Base-by-base conservation (phyloP, 371 early-diverging fungal genomes). In the Mortierella sp. region DNA sequence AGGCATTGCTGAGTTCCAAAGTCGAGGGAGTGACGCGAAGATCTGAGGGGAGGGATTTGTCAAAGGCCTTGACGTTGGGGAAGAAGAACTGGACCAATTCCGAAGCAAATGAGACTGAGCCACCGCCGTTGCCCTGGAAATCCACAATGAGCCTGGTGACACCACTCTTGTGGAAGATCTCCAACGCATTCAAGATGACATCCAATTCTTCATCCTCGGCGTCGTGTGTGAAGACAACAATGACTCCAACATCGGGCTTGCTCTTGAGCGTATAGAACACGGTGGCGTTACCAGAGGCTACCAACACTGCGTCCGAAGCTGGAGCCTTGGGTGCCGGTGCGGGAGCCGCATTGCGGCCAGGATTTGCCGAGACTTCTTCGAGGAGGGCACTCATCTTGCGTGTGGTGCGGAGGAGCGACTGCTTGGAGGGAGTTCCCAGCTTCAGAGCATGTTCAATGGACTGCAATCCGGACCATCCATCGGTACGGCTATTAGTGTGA, bases 111-210 rank as follows among this genome's bases (percentile, higher is more conserved):
- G 16, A n/a, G 9, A 67, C 53, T 10, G 49, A 50, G 6, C 74
- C 74, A 0, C 74, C 74, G 16, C 49, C 44, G 54, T 73, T 73
- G 48, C 60, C 60, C 17, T 58, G 59, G 47, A 73, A 58, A 37
- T 73, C 74, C 12, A 73, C 4, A 14, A 73, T 48, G 24, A 73
- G 24, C 16, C 67, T 63, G 34, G 74, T 60, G 0, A 73, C 68
- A 2, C 54, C 54, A 3, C 16, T 29, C 22, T 43, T 12, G 48
- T 52, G 22, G 19, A 67, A 67, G 1, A 10, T 40, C 0, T 31
- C 56, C n/a, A 56, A 41, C 0, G 13, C 50, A 4, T 17, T 5
- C 17, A 61, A 41, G 16, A 44, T 22, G 9, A 24, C 25, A 21
- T 55, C 19, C 17, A 68, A 21, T 21, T 61, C 68, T 0, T 14